Base-by-base conservation (phyloP, 768 basidiomycete species). In the Heimioporus sp. region DNA sequence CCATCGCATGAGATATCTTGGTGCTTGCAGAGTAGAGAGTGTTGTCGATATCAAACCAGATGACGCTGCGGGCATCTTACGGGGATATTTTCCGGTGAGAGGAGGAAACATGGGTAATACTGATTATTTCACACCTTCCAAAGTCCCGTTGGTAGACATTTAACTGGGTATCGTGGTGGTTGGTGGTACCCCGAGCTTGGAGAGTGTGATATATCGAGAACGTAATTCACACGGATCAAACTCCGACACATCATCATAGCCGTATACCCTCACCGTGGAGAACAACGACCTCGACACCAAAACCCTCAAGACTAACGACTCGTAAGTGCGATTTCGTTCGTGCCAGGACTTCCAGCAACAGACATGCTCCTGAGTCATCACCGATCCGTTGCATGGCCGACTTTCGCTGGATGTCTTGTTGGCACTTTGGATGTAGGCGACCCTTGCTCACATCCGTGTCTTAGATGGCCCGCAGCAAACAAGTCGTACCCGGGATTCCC, bases 41-140 rank as follows among this genome's bases (percentile, higher is more conserved):
- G 61, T 94, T 92, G 69, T 93, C 92, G 52, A 93, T 90, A 63
- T 92, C 91, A 54, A 93, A 82, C 80, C 85, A 92, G 46, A 90
- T 76, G 44, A 91, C 70, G 54, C 68, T 68, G 13, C 83, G 80
- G 36, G 80, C 76, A 74, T 89, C 87, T 67, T 55, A 52, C 35
- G 21, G 11, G 31, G 4, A 24, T 9, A 16, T 21, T 35, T 60
- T 4, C 24, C 24, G 7, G 24, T 28, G 40, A 57, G 55, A 50
- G 44, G 19, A 17, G 3, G 15, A 32, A 16, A 37, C 15, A 30
- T n/a, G 10, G 43, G 36, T 7, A 55, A 32, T 30, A 31, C 6
- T 2, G 5, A 42, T 32, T 10, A 4, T 32, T 48, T 21, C 49
- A 20, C 20, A 69, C 67, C 69, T 67, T 71, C 69, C 32, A 45